These are phyloP conservation scores for Parietaria judaica DNA, from an alignment of 306 rosid species.

Conservation along the genomic window DNA sequence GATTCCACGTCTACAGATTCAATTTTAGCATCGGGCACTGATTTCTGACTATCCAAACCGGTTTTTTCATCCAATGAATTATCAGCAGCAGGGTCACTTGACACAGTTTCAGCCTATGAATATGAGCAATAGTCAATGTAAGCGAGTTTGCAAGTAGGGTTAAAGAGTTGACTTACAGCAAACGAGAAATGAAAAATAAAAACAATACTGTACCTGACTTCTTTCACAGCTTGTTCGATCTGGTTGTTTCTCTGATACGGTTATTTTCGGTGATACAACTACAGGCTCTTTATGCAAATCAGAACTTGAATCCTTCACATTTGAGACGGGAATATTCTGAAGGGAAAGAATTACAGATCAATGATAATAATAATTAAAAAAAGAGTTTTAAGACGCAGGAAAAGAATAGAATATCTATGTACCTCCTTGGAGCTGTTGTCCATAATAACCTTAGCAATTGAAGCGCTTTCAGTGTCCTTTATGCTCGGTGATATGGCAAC, in stretches of 20 bases:
- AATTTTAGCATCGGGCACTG: slow-evolving; percentile 18
- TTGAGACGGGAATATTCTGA: slow-evolving; percentile 22
- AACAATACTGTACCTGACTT: slow-evolving; percentile 25
- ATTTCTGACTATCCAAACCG: slow-evolving; percentile 15
- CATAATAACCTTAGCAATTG: slow-evolving; percentile 12
- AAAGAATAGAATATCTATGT: slow-evolving; percentile 13
- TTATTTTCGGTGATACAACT: slow-evolving; percentile 17
- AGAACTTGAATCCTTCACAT: slow-evolving; percentile 1
- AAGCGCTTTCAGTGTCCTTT: slow-evolving; percentile 22
- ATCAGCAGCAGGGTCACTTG: slow-evolving; percentile 19
- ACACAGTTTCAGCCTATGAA: slow-evolving; percentile 33
- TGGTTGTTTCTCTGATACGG: slow-evolving; percentile 15
- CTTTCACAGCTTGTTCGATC: slow-evolving; percentile 21
- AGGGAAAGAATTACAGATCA: slow-evolving; percentile 15
- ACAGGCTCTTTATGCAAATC: slow-evolving; percentile 17
- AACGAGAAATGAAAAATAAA: slow-evolving; percentile 2
- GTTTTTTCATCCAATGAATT: slow-evolving; percentile 24
- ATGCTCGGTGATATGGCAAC: slow-evolving; percentile 12
- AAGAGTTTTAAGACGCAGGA: neutral
- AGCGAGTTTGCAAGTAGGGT: neutral
- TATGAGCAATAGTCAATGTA: slow-evolving; percentile 8
- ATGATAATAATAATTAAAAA: slow-evolving; percentile 8
- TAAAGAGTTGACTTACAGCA: neutral
- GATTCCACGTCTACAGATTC: slow-evolving; percentile 8
- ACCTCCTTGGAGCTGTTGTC: slow-evolving; percentile 39